These are phyloP conservation scores for Thielaviopsis punctulata DNA, from an alignment of 2,329 filamentous ascomycete species.

Conservation along the genomic window DNA sequence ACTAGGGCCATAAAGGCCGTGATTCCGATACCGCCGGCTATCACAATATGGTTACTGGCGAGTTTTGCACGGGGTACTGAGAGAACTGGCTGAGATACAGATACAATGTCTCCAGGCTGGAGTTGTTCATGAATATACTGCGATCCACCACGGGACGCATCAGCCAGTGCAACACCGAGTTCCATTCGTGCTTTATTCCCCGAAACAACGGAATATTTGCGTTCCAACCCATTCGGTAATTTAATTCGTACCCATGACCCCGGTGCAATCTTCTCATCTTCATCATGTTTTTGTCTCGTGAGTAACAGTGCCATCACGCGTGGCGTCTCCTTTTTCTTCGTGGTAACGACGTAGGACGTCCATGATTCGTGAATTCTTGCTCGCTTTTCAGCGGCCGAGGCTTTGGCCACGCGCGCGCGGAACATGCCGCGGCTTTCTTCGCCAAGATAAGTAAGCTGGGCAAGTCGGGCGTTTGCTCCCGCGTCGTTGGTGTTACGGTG, in stretches of 20 bases:
- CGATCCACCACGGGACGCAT: constrained; percentile 41
- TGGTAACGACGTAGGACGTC: constrained; percentile 29
- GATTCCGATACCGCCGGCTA: constrained; percentile 48
- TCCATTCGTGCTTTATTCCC: constrained; percentile 33
- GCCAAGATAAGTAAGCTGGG: constrained; percentile 32
- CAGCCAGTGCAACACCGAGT: constrained; percentile 39
- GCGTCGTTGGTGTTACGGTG: constrained; percentile 35
- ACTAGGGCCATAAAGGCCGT: constrained; percentile 43
- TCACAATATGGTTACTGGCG: constrained; percentile 42
- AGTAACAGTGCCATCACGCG: constrained; percentile 35
- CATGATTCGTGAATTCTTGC: constrained; percentile 21
- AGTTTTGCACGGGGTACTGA: constrained; percentile 28
- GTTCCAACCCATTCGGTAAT: constrained; percentile 36
- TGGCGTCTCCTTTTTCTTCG: constrained; percentile 33
- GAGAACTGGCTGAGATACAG: constrained; percentile 34
- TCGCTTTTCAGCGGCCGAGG: constrained; percentile 17
- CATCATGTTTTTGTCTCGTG: constrained; percentile 14
- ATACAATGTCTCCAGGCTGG: constrained; percentile 24
- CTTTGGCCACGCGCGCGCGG: constrained; percentile 31
- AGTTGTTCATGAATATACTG: constrained; percentile 35
- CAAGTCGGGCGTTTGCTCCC: constrained; percentile 34
- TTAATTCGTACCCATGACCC: constrained; percentile 40
- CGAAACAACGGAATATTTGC: constrained; percentile 42
- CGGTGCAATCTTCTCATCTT: constrained; percentile 16
- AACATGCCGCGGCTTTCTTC: constrained; percentile 33